Evolutionary conservation across 768 basidiomycete species (phyloP).

Genomic region (Rhodotorula toruloides): DNA sequence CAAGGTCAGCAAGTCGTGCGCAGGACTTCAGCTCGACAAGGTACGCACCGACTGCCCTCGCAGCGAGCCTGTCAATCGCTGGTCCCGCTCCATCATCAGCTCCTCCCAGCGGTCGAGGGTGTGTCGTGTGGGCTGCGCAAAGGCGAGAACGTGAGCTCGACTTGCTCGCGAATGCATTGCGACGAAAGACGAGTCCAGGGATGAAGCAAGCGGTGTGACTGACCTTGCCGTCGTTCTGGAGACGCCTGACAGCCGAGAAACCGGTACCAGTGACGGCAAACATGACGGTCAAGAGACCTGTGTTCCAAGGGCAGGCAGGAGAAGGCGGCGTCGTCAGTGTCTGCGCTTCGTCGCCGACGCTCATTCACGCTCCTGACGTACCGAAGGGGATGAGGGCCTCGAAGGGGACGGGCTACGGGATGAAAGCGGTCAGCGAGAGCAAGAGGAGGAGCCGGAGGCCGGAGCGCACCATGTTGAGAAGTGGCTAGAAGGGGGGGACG

Average conservation of each 20-base stretch:
- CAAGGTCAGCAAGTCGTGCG: not conserved
- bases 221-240: conserved; percentile 89
- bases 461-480: conserved; percentile 1
- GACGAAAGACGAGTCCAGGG: not conserved
- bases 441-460: not conserved
- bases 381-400: conserved; percentile 96
- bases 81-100: conserved; percentile 93
- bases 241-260: conserved; percentile 66
- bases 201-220: conserved; percentile 32
- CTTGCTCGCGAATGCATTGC: not conserved
- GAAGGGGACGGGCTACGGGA: conserved; percentile 75
- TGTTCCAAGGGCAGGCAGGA: not conserved
- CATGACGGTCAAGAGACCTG: conserved; percentile 39
- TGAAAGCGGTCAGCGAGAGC: not conserved
- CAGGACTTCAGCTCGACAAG: not conserved
- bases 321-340: not conserved
- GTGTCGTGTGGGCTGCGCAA: conserved; percentile 68
- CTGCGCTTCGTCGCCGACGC: too few species aligned
- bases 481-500: too few species aligned
- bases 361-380: too few species aligned
- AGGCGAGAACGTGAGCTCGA: not conserved
- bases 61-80: conserved; percentile 73
- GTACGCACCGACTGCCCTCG: conserved; percentile 76
- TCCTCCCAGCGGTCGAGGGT: conserved; percentile 84
- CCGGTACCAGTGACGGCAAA: conserved; percentile 88